Percentiles rank a stretch among this genome's conserved stretches.
These are phyloP conservation scores for Neckera pumila DNA, from an alignment of 225 moss, liverwort and hornwort species.

Conservation along the genomic window DNA sequence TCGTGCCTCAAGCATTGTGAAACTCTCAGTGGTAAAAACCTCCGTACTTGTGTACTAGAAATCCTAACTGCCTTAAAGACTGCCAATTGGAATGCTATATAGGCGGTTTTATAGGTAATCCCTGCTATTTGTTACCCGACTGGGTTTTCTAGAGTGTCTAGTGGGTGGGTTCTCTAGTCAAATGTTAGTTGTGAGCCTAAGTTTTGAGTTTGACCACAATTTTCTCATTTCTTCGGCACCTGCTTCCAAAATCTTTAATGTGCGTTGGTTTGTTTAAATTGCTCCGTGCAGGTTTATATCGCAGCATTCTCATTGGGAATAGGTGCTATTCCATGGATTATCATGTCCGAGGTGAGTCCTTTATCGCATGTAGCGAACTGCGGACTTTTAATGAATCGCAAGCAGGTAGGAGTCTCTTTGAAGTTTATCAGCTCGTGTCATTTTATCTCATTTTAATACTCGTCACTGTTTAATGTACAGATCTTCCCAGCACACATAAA, in stretches of 20 bases:
- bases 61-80: background rate
- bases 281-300: slow-evolving; percentile 45
- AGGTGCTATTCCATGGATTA: slow-evolving; percentile 81
- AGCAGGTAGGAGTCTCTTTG: background rate
- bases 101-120: background rate
- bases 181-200: background rate
- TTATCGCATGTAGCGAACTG: slow-evolving; percentile 11
- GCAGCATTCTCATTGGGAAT: slow-evolving; percentile 54
- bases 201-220: background rate
- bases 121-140: background rate
- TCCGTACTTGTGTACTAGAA: background rate
- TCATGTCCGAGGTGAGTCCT: slow-evolving; percentile 68
- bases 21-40: background rate
- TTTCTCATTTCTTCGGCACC: background rate
- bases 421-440: background rate
- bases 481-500: slow-evolving; percentile 74
- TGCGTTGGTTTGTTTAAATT: background rate
- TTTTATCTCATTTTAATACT: background rate
- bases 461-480: slow-evolving; percentile 1
- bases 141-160: background rate
- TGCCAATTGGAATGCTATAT: background rate
- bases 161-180: background rate
- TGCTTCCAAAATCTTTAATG: background rate
- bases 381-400: background rate
- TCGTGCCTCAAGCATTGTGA: background rate